Percentiles rank a stretch among this genome's conserved stretches.
phyloP scores from a whole-genome alignment of 129 eudicot genomes.

The Flaveria sonorensis region DNA sequence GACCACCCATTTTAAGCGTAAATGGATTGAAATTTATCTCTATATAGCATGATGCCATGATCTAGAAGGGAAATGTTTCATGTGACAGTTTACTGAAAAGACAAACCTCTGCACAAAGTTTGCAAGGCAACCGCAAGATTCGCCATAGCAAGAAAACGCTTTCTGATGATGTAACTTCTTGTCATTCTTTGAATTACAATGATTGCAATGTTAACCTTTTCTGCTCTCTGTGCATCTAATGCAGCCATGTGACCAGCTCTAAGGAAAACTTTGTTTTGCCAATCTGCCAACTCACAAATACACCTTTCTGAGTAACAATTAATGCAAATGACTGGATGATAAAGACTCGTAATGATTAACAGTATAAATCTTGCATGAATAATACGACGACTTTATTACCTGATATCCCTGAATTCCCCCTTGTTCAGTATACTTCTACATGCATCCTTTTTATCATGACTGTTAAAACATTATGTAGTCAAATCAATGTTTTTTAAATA shows the following conservation, averaged over 20 bases:
- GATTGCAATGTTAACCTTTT: constrained; percentile 68
- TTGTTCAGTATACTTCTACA: constrained; percentile 78
- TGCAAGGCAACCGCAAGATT: constrained; percentile 72
- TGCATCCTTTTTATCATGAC: constrained; percentile 66
- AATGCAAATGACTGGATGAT: constrained; percentile 10
- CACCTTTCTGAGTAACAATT: constrained; percentile 23
- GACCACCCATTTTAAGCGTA: not conserved
- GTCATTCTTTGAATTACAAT: constrained; percentile 66
- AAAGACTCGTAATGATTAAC: constrained; percentile 8
- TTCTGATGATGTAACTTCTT: constrained; percentile 71
- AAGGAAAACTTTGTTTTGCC: constrained; percentile 85
- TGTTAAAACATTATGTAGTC: constrained; percentile 41
- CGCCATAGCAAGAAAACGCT: constrained; percentile 63
- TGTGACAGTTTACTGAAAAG: constrained; percentile 19
- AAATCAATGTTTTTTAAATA: constrained; percentile 4
- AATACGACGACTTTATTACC: constrained; percentile 41
- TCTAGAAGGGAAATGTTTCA: constrained; percentile 8
- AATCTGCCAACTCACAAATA: constrained; percentile 54
- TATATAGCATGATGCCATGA: not conserved
- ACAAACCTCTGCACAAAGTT: constrained; percentile 78
- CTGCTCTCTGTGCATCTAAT: constrained; percentile 73
- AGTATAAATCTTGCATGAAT: not conserved
- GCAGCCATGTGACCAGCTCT: constrained; percentile 99
- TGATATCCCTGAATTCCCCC: constrained; percentile 66
- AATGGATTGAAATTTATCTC: not conserved